Base-by-base conservation (phyloP, 768 basidiomycete genomes). In the Suillus tomentosus region DNA sequence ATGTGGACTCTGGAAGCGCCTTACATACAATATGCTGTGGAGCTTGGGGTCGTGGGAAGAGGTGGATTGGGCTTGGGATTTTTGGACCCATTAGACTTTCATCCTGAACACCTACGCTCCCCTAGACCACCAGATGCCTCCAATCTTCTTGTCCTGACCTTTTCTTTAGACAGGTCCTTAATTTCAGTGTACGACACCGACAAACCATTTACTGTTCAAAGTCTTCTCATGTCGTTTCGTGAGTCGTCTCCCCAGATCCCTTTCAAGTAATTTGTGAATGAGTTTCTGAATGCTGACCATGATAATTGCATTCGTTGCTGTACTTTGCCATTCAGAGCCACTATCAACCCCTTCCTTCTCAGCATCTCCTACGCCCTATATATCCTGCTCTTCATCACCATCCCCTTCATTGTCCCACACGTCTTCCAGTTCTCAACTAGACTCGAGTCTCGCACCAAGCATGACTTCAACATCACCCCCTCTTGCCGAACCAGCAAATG, bases 51-150 rank as follows among this genome's bases (percentile, higher is more conserved):
- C 57, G 57, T 58, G 57, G 57, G 57, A 58, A 58, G 40, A 7
- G 39, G 24, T 58, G 57, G n/a, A 58, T 11, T 42, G 40, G 5
- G 39, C 57, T 58, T 58, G 57, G 57, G 40, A 58, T 58, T 53
- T 50, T 58, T 24, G 57, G 40, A 40, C 17, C 24, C 27, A 34
- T 40, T 58, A 58, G 57, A 40, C 57, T 58, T 48, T 65, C 45
- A 61, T 56, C 60, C 58, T 47, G 59, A 64, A 57, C 66, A 43
- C 54, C n/a, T 68, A 24, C 60, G 51, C 63, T 68, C 72, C 74
- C 74, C 74, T 76, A 71, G 74, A 77, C 70, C 73, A 66, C 68
- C 68, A 69, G 27, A 76, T 77, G 74, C 62, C 67, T 72, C 68
- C 63, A 69, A 51, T 27, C 27, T 45, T 64, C 55, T 53, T 56